phyloP scores from a whole-genome alignment of 2,329 filamentous ascomycete species.

The Myriosclerotinia duriaeana region DNA sequence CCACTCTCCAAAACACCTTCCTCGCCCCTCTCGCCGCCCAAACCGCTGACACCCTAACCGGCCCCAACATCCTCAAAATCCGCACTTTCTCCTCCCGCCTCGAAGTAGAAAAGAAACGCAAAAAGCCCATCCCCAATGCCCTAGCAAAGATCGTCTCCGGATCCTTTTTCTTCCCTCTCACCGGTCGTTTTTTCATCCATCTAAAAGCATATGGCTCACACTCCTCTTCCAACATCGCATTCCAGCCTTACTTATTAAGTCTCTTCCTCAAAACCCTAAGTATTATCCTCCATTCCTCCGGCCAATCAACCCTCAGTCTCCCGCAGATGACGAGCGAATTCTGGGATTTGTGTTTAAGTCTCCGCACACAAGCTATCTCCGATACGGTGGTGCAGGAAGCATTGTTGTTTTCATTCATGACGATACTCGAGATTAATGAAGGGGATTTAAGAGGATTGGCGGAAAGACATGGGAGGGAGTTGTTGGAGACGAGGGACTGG shows the following conservation, averaged over 20 bases:
- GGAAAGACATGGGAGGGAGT: slow-evolving; percentile 68
- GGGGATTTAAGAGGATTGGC: slow-evolving; percentile 68
- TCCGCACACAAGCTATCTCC: slow-evolving; percentile 59
- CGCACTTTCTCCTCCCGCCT: slow-evolving; percentile 83
- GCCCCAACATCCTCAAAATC: slow-evolving; percentile 83
- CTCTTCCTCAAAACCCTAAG: slow-evolving; percentile 85
- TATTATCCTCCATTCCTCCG: slow-evolving; percentile 77
- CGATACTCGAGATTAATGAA: slow-evolving; percentile 78
- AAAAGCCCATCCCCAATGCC: slow-evolving; percentile 68
- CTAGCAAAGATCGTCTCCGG: slow-evolving; percentile 73
- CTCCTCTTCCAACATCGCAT: slow-evolving; percentile 57
- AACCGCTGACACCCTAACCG: slow-evolving; percentile 75
- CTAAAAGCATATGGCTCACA: slow-evolving; percentile 51
- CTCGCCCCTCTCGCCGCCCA: slow-evolving; percentile 78
- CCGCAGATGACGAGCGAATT: slow-evolving; percentile 81
- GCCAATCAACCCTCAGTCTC: slow-evolving; percentile 73
- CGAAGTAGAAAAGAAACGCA: slow-evolving; percentile 57
- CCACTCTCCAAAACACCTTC: slow-evolving; percentile 67
- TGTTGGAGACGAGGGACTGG: slow-evolving; percentile 89
- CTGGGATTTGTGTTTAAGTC: slow-evolving; percentile 74
- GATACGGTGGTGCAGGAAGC: slow-evolving; percentile 70
- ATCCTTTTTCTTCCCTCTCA: slow-evolving; percentile 83
- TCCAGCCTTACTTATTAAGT: slow-evolving; percentile 72
- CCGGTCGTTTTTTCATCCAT: slow-evolving; percentile 72
- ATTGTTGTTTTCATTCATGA: slow-evolving; percentile 75